These are phyloP conservation scores for Sphenostylis stenocarpa DNA, from an alignment of 306 rosid species.

Conservation along the genomic window DNA sequence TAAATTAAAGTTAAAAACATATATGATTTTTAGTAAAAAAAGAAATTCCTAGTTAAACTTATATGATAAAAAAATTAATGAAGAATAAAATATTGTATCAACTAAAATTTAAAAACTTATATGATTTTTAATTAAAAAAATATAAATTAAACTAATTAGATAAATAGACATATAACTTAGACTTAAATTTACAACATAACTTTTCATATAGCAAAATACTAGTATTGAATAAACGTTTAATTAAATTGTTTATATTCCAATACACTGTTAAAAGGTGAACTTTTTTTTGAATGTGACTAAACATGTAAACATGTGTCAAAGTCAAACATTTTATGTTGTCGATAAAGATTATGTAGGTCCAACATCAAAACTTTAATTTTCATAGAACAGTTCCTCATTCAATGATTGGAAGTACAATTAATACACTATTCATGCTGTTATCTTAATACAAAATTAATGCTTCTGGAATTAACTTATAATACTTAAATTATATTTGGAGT, in stretches of 20 bases:
- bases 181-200: background rate
- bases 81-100: too few relatives aligned
- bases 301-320: background rate
- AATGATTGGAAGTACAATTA: background rate
- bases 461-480: too few relatives aligned
- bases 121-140: too few relatives aligned
- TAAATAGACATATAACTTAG: too few relatives aligned
- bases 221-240: background rate
- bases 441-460: too few relatives aligned
- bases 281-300: background rate
- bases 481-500: background rate
- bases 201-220: background rate
- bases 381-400: background rate
- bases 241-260: background rate
- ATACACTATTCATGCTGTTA: background rate
- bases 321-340: background rate
- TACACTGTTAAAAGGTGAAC: background rate
- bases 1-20: too few relatives aligned
- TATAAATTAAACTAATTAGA: too few relatives aligned
- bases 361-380: background rate
- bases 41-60: too few relatives aligned
- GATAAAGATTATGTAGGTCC: background rate
- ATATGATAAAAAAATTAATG: too few relatives aligned
- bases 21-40: too few relatives aligned
- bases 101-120: too few relatives aligned